Conservation (phyloP, 2,329 filamentous ascomycete genomes). For the Macroventuria anomochaeta region DNA sequence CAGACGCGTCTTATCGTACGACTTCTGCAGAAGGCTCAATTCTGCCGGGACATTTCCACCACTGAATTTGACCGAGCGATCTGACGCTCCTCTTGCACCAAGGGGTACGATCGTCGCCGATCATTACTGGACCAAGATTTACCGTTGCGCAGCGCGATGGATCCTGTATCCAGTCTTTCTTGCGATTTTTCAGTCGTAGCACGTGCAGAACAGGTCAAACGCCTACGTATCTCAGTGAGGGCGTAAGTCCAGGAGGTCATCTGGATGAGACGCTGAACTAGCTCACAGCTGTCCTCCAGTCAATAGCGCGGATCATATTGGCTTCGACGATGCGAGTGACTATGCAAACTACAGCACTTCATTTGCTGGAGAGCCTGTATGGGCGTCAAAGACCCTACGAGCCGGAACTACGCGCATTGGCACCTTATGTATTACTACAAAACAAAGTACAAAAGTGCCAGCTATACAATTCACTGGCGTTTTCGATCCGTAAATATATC, state of each 20-base stretch:
- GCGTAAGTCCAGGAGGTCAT: slow-evolving; percentile 6
- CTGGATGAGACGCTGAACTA: background rate
- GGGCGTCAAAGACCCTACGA: slow-evolving; percentile 9
- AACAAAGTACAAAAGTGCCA: slow-evolving; percentile 14
- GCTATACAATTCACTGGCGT: slow-evolving; percentile 1
- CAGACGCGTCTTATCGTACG: slow-evolving; percentile 32
- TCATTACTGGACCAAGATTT: slow-evolving; percentile 36
- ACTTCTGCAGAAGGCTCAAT: slow-evolving; percentile 34
- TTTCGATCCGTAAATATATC: background rate
- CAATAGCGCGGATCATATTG: background rate
- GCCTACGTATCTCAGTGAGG: slow-evolving; percentile 20
- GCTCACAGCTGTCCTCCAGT: background rate
- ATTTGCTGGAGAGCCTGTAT: slow-evolving; percentile 18
- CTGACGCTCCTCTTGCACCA: slow-evolving; percentile 27
- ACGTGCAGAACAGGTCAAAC: slow-evolving; percentile 26
- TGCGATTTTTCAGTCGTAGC: slow-evolving; percentile 23
- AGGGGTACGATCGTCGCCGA: slow-evolving; percentile 33
- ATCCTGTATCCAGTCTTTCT: slow-evolving; percentile 25
- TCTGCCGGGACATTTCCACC: slow-evolving; percentile 40
- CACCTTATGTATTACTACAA: slow-evolving; percentile 16
- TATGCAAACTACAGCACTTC: background rate
- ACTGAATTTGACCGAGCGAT: slow-evolving; percentile 26
- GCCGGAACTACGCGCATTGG: slow-evolving; percentile 10
- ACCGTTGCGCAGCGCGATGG: slow-evolving; percentile 26
- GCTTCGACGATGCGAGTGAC: background rate